Conservation (phyloP, 106 monocot genomes). For the Acorus calamus region DNA sequence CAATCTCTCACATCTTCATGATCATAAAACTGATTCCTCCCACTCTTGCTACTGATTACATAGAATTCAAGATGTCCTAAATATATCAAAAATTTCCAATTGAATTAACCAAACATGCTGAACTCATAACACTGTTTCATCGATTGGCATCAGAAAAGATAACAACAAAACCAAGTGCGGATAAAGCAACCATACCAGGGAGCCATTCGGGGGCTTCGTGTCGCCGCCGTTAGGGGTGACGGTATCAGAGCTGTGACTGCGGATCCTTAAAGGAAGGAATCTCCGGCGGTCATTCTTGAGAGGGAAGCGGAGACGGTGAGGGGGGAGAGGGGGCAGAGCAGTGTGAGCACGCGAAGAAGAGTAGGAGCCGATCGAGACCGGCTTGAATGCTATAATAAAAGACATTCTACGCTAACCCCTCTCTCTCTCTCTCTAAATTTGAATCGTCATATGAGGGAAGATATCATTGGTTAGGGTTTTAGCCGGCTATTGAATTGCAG, state of each 20-base stretch:
- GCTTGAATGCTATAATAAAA: conserved; percentile 6
- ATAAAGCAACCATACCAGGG: not conserved
- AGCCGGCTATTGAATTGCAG: no score
- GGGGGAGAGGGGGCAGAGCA: not conserved
- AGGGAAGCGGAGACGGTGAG: conserved; percentile 13
- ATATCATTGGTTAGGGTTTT: no score
- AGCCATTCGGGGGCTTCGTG: conserved; percentile 24
- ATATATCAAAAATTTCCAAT: no score
- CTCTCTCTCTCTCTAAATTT: conserved; percentile 1
- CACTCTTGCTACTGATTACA: no score
- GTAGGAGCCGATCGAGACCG: not conserved
- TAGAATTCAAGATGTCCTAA: no score
- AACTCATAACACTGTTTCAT: not conserved
- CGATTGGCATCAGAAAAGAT: not conserved
- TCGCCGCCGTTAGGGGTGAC: conserved; percentile 19
- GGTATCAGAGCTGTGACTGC: conserved; percentile 8
- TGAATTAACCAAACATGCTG: no score
- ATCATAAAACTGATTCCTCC: no score
- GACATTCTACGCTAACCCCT: conserved; percentile 19
- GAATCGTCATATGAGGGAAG: no score
- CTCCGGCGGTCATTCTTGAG: conserved; percentile 1
- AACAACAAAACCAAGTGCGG: not conserved
- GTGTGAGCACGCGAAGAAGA: conserved; percentile 7
- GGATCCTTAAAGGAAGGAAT: not conserved
- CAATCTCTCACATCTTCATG: no score